phyloP scores from a whole-genome alignment of 2,329 filamentous ascomycete species.

The Alternaria incomplexa region DNA sequence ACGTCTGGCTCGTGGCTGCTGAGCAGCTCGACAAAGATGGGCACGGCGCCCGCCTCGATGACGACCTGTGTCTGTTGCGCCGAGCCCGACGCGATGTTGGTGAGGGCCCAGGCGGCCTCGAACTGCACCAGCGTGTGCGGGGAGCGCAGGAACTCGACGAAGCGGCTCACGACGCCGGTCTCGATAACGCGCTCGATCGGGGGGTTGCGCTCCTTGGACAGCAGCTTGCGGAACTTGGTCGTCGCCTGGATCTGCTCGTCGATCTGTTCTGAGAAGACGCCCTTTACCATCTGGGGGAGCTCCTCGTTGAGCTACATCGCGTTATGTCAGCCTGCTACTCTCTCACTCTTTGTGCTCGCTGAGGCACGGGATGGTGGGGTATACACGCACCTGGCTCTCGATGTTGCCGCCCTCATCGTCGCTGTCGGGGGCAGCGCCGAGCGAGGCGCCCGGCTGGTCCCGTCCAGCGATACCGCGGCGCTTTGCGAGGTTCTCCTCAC shows the following conservation, averaged over 20 bases:
- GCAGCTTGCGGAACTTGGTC: slow-evolving; percentile 96
- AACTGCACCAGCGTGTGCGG: slow-evolving; percentile 98
- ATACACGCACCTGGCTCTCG: slow-evolving; percentile 84
- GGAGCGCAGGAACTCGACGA: slow-evolving; percentile 97
- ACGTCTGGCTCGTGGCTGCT: slow-evolving; percentile 97
- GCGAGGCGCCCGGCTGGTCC: slow-evolving; percentile 74
- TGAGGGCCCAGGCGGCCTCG: slow-evolving; percentile 97
- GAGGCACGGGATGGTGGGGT: slow-evolving; percentile 24
- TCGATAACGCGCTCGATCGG: slow-evolving; percentile 99
- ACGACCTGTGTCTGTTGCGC: slow-evolving; percentile 98
- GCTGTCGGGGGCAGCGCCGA: slow-evolving; percentile 91
- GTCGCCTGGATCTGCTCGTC: slow-evolving; percentile 96
- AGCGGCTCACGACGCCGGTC: slow-evolving; percentile 95
- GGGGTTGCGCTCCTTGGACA: slow-evolving; percentile 98
- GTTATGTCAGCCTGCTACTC: slow-evolving; percentile 20
- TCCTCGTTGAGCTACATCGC: slow-evolving; percentile 84
- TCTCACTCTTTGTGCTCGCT: not conserved
- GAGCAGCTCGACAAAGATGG: slow-evolving; percentile 96
- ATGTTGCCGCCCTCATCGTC: slow-evolving; percentile 96
- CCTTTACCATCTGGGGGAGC: slow-evolving; percentile 95
- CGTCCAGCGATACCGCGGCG: slow-evolving; percentile 88
- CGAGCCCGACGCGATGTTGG: slow-evolving; percentile 98
- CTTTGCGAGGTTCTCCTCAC: slow-evolving; percentile 99
- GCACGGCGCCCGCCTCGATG: slow-evolving; percentile 96
- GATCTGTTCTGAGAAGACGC: slow-evolving; percentile 98